Base-by-base conservation (phyloP, 495 filamentous ascomycete genomes). In the Penicillium cosmopolitanum region DNA sequence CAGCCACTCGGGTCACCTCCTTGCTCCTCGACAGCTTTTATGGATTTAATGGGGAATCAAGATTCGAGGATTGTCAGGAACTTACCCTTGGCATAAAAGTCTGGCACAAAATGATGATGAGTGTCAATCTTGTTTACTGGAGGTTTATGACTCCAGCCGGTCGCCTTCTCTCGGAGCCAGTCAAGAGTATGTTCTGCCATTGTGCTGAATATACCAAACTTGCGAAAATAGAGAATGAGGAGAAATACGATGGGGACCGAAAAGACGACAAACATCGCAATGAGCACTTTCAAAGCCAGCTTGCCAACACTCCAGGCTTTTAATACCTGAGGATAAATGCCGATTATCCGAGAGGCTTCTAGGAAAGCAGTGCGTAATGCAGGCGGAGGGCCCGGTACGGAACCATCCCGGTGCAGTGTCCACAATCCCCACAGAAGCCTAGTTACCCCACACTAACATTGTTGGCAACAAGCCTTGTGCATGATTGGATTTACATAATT, bases 1-100 rank as follows among this genome's bases (percentile, higher is more conserved):
- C 74, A 77, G 53, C 71, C 75, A 25, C 66, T 70, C 6, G 71
- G 70, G 40, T 80, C 68, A 18, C 42, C 42, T 18, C 42, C 42
- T 44, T 16, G n/a, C 15, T 44, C 18, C 16, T 44, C 18, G 5
- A 44, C 42, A n/a, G 42, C 42, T 44, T 4, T 18, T 44, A n/a
- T 4, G 4, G 2, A 44, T 4, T 44, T 19, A 44, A 13, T 18
- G 19, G 15, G 15, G 42, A n/a, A 18, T 21, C 51, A 33, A 43
- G 19, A 52, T 42, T 28, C 42, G 15, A 36, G 9, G 16, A 12
- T 12, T 6, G 35, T 8, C 13, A 28, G 25, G 35, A 11, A 11
- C 42, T 18, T 44, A 44, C 42, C 42, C 18, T 44, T 19, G n/a
- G 42, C 42, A 44, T 44, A 44, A 13, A 44, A 44, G 2, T 11